Evolutionary conservation across 2,329 filamentous ascomycete species (phyloP), one percentile per base, ranked within the genome.

Genomic region (Mycosphaerella arachidis): DNA sequence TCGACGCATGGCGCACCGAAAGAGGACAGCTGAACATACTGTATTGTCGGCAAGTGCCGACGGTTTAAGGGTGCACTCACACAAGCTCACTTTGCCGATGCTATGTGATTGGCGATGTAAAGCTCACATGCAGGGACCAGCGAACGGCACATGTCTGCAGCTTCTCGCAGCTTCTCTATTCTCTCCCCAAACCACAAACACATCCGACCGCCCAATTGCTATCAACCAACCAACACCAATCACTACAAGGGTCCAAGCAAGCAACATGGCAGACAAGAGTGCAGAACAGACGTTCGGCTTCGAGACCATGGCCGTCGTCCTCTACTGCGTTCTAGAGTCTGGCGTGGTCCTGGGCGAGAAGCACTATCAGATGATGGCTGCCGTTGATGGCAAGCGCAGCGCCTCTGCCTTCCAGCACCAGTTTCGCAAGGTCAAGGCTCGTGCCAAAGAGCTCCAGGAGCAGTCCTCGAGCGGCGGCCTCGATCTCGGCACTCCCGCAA

Each of bases 331-430:
- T 7, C 56, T 57, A 54, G 40, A 66, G 18, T 43, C 45, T 52
- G 65, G 67, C 54, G 51, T 57, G 33, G 60, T 50, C 8, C 45
- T 71, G 4, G 60, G 64, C 18, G 58, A 3, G 20, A 67, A 65
- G 27, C 58, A 68, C 43, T 73, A 65, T 65, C 35, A 67, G n/a
- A 55, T 73, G n/a, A 73, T 73, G 71, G 48, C 63, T 1, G 43
- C 50, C 4, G 53, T 71, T 10, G 68, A 70, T 50, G 66, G 68
- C 43, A 63, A 45, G 0, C 61, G 63, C 43, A 59, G 55, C 27
- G 40, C 8, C 2, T 56, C 59, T 12, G 55, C 50, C 37, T 71
- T 67, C 58, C 40, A 72, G 33, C 71, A 73, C 54, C 48, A 61
- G 37, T 72, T 73, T 55, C 69, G 71, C 30, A 53, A 40, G 1